Evolutionary conservation across 805 yeast genomes (phyloP).

Genomic region (Komagataella pseudopastoris): DNA sequence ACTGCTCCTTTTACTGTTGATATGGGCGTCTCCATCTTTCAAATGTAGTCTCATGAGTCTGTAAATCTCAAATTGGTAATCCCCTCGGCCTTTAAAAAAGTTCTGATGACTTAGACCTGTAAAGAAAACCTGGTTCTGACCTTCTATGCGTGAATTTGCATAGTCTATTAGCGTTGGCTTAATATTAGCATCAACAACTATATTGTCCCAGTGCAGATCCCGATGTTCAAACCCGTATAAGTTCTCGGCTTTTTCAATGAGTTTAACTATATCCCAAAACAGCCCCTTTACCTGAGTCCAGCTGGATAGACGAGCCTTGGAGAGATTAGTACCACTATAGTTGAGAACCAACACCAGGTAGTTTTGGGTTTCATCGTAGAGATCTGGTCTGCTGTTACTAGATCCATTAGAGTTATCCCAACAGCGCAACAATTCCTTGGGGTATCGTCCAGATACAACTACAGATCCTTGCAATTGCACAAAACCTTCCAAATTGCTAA

Average conservation of each 20-base stretch:
- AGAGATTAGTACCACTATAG: constrained; percentile 29
- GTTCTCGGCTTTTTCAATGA: constrained; percentile 38
- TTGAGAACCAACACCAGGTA: constrained; percentile 23
- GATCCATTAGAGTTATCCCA: constrained; percentile 26
- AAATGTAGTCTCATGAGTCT: constrained; percentile 33
- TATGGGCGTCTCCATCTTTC: constrained; percentile 1
- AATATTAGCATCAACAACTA: constrained; percentile 25
- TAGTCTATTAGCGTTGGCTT: constrained; percentile 34
- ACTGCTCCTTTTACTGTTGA: background rate
- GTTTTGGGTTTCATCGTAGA: constrained; percentile 16
- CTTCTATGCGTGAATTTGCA: constrained; percentile 35
- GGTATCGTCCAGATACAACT: constrained; percentile 33
- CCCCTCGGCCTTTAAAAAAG: constrained; percentile 47
- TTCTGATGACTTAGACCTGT: constrained; percentile 54
- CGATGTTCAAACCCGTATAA: constrained; percentile 52
- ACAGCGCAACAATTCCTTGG: constrained; percentile 22
- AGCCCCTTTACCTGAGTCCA: constrained; percentile 27
- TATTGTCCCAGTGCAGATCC: constrained; percentile 55
- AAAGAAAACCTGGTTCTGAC: constrained; percentile 19
- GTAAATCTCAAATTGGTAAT: constrained; percentile 49
- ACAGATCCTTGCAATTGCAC: constrained; percentile 26
- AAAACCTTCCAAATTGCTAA: constrained; percentile 29
- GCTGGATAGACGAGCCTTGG: constrained; percentile 23
- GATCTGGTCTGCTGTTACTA: constrained; percentile 25
- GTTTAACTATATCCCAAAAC: constrained; percentile 39